Evolutionary conservation across 192 early-diverging fungal genomes (phyloP).

Genomic region (Backusella tarrabulga): DNA sequence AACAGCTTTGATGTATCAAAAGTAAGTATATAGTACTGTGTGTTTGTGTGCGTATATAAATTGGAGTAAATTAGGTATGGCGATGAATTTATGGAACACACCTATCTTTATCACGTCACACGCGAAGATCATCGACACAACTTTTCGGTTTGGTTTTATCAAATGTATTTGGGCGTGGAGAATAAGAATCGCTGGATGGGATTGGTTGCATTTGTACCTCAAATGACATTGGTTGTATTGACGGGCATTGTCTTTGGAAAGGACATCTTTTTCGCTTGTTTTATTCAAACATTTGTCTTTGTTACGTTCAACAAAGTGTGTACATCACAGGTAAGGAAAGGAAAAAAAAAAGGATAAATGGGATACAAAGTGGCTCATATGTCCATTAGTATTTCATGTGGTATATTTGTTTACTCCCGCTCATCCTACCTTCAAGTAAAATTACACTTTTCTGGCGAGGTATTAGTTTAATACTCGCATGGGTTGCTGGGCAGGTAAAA

Average conservation of each 20-base stretch:
- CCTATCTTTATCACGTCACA: constrained; percentile 91
- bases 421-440: constrained; percentile 70
- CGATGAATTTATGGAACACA: constrained; percentile 83
- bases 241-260: constrained; percentile 72
- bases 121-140: constrained; percentile 99
- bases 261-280: constrained; percentile 86
- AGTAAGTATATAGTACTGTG: constrained; percentile 37
- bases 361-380: background rate
- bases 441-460: constrained; percentile 50
- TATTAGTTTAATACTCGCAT: constrained; percentile 53
- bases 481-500: constrained; percentile 69
- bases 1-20: constrained; percentile 65
- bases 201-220: constrained; percentile 83
- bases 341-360: background rate
- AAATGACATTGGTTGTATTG: constrained; percentile 61
- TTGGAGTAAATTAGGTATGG: constrained; percentile 59
- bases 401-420: constrained; percentile 91
- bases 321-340: constrained; percentile 78
- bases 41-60: background rate
- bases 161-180: constrained; percentile 81
- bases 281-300: constrained; percentile 95
- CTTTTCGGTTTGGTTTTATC: constrained; percentile 96
- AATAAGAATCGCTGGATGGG: constrained; percentile 53
- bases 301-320: constrained; percentile 96
- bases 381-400: constrained; percentile 94